A percentile compares a stretch with the other conserved stretches of the same genome.
Evolutionary conservation across 164 flowering plant genomes (phyloP).

Genomic region (Echeveria elegans): DNA sequence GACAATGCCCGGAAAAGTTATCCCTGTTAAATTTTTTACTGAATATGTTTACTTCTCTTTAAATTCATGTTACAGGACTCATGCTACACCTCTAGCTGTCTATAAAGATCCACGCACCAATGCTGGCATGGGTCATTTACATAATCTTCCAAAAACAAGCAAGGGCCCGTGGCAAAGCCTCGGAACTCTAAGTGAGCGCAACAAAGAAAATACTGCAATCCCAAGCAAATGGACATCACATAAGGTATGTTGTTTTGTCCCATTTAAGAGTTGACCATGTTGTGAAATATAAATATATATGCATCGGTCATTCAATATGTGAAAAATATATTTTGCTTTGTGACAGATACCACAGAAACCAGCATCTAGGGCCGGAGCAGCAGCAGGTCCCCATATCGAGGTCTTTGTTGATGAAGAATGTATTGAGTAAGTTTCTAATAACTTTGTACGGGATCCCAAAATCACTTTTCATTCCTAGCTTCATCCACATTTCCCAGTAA

Average conservation of each 20-base stretch:
- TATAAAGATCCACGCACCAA: slow-evolving; percentile 39
- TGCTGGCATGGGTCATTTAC: slow-evolving; percentile 18
- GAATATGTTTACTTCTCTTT: not conserved
- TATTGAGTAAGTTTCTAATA: slow-evolving; percentile 40
- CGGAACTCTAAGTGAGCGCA: slow-evolving; percentile 65
- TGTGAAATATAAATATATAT: not conserved
- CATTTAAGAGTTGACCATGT: not conserved
- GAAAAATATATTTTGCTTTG: not conserved
- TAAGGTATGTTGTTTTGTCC: slow-evolving; percentile 33
- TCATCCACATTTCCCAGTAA: too few relatives aligned
- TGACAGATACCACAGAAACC: slow-evolving; percentile 57
- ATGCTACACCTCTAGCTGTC: slow-evolving; percentile 32
- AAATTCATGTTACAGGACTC: slow-evolving; percentile 18
- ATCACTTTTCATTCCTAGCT: not conserved
- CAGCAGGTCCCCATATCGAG: slow-evolving; percentile 38
- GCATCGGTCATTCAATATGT: not conserved
- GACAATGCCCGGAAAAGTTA: too few relatives aligned
- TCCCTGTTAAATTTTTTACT: not conserved
- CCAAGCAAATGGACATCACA: slow-evolving; percentile 78
- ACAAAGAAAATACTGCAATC: slow-evolving; percentile 70
- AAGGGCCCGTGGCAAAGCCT: slow-evolving; percentile 46
- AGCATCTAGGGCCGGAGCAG: slow-evolving; percentile 27
- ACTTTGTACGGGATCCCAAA: not conserved
- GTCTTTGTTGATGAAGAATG: slow-evolving; percentile 89
- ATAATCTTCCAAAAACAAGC: slow-evolving; percentile 28